Evolutionary conservation across 495 filamentous ascomycete genomes (phyloP).

Genomic region (Penicillium angulare): DNA sequence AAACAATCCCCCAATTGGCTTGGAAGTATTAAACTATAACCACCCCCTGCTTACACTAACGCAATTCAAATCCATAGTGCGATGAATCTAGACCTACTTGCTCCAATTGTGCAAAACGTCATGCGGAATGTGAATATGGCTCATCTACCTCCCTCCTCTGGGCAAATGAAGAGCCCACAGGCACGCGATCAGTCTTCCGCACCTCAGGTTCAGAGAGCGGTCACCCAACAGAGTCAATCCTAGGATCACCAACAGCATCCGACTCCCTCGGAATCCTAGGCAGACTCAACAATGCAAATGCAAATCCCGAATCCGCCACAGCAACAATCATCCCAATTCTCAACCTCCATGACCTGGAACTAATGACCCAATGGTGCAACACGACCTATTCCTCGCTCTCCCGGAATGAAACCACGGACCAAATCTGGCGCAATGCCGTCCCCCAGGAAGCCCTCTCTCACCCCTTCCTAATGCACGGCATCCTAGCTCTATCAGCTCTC

Average conservation of each 20-base stretch:
- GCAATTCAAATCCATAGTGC: constrained; percentile 23
- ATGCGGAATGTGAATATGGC: constrained; percentile 40
- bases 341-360: constrained; percentile 37
- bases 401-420: constrained; percentile 30
- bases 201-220: constrained; percentile 23
- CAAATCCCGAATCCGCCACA: constrained; percentile 2
- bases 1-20: no score
- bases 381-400: constrained; percentile 30
- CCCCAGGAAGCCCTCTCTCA: constrained; percentile 47
- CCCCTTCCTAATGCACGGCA: constrained; percentile 52
- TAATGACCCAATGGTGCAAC: constrained; percentile 49
- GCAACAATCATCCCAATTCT: constrained; percentile 14
- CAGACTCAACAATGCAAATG: constrained; percentile 15
- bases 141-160: constrained; percentile 36
- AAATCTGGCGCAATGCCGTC: constrained; percentile 43
- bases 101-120: constrained; percentile 40
- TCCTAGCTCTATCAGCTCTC: constrained; percentile 47
- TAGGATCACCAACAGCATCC: constrained; percentile 9
- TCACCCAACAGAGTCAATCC: constrained; percentile 15
- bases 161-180: constrained; percentile 34
- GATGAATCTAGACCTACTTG: constrained; percentile 39
- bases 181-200: constrained; percentile 11
- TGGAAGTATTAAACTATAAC: no score
- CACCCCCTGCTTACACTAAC: background rate
- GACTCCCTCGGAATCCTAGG: constrained; percentile 31